These are phyloP conservation scores for Calocybe gangraenosa DNA, from an alignment of 768 basidiomycete species.

Conservation along the genomic window DNA sequence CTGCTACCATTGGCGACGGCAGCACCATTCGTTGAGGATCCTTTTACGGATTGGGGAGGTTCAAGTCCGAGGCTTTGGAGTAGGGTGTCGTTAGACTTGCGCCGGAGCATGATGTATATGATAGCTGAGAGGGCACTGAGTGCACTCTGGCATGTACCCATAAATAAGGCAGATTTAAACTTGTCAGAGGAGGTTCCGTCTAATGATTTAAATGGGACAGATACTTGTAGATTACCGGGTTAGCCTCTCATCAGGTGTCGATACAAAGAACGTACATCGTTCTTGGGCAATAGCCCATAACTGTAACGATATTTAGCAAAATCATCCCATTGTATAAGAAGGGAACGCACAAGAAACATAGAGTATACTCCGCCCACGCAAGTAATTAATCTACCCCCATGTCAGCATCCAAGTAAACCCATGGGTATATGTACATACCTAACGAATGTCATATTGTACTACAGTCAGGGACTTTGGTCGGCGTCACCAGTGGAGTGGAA, in stretches of 20 bases:
- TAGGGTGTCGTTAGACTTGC: slow-evolving; percentile 50
- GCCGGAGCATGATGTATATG: slow-evolving; percentile 65
- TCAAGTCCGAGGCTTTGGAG: slow-evolving; percentile 61
- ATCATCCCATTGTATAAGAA: background rate
- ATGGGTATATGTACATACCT: slow-evolving; percentile 11
- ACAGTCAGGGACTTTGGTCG: no score
- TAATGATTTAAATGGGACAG: slow-evolving; percentile 75
- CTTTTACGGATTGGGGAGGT: slow-evolving; percentile 20
- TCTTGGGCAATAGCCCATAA: slow-evolving; percentile 95
- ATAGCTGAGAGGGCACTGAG: slow-evolving; percentile 75
- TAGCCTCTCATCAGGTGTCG: background rate
- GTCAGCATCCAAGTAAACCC: background rate
- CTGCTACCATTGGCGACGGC: slow-evolving; percentile 23
- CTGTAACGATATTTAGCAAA: slow-evolving; percentile 30
- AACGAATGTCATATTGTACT: slow-evolving; percentile 20
- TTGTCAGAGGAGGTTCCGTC: slow-evolving; percentile 60
- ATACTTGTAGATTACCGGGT: slow-evolving; percentile 43
- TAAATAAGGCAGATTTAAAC: slow-evolving; percentile 82
- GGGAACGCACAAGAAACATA: slow-evolving; percentile 76
- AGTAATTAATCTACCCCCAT: slow-evolving; percentile 50
- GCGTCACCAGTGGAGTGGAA: no score
- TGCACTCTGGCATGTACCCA: slow-evolving; percentile 81
- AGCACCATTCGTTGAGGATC: slow-evolving; percentile 17
- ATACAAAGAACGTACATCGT: slow-evolving; percentile 52
- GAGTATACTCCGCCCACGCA: slow-evolving; percentile 90